Conservation (phyloP, 73 alveolate species). For the Tetrahymena thermophila region DNA sequence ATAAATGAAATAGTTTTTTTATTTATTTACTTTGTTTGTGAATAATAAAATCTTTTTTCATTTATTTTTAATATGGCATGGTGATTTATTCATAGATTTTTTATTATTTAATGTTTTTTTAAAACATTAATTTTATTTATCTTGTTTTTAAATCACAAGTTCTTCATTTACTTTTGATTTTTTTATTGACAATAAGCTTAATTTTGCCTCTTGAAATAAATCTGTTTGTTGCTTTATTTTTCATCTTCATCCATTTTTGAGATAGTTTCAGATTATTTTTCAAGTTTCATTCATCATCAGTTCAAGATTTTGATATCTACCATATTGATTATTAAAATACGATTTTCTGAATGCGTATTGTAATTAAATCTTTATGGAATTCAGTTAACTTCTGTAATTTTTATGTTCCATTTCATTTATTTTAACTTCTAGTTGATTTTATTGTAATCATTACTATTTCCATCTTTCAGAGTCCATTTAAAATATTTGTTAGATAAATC, state of each 20-base stretch:
- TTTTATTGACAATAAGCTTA: not conserved
- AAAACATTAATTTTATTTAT: not conserved
- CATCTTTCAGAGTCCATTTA: not conserved
- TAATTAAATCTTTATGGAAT: not conserved
- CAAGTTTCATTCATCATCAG: not conserved
- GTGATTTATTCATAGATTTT: not conserved
- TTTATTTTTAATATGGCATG: not conserved
- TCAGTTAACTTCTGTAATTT: not conserved
- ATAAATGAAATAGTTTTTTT: not conserved
- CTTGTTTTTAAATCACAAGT: not conserved
- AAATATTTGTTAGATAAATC: not conserved
- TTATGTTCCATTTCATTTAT: not conserved
- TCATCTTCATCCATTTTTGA: not conserved
- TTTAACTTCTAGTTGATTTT: not conserved
- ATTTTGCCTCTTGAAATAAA: not conserved
- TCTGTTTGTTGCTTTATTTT: not conserved
- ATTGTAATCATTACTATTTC: not conserved
- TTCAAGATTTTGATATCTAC: not conserved
- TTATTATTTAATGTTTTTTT: not conserved
- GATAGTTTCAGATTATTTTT: not conserved
- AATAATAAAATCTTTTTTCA: not conserved
- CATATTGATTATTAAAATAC: not conserved
- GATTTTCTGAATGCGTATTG: not conserved
- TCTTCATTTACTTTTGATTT: not conserved
- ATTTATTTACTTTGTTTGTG: not conserved